Evolutionary conservation across 352 stramenopile species (phyloP).

Genomic region (Globisporangium cylindrosporum): DNA sequence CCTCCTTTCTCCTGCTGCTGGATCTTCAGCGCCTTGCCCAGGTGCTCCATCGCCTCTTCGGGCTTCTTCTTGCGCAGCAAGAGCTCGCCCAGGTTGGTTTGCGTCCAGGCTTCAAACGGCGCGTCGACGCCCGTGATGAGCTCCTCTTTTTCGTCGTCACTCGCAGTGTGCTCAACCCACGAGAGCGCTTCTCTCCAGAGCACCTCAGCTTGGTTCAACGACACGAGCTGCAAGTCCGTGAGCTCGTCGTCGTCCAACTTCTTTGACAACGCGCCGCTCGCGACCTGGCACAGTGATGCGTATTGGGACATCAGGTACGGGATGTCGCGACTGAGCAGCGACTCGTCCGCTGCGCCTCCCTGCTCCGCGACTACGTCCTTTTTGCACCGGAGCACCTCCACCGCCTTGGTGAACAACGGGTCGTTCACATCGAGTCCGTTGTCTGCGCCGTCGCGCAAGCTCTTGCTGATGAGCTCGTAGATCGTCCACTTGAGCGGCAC

Average conservation of each 20-base stretch:
- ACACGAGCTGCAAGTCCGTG: conserved; percentile 38
- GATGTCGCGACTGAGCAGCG: conserved; percentile 58
- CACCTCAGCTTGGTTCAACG: conserved; percentile 62
- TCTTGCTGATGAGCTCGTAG: conserved; percentile 62
- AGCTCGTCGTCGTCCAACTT: conserved; percentile 26
- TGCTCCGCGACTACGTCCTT: conserved; percentile 49
- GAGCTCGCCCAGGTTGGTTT: conserved; percentile 71
- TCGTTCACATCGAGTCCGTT: conserved; percentile 46
- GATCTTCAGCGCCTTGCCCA: conserved; percentile 63
- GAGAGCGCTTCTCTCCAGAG: conserved; percentile 65
- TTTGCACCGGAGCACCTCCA: conserved; percentile 60
- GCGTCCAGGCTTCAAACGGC: conserved; percentile 61
- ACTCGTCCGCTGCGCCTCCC: conserved; percentile 33
- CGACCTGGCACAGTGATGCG: conserved; percentile 49
- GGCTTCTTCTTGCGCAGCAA: conserved; percentile 54
- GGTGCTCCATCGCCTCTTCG: conserved; percentile 64
- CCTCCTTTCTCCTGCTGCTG: conserved; percentile 48
- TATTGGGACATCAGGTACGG: conserved; percentile 75
- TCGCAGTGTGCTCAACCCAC: conserved; percentile 52
- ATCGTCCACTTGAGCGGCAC: conserved; percentile 68
- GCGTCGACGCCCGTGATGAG: conserved; percentile 49
- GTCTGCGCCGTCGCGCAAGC: conserved; percentile 38
- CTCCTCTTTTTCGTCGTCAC: conserved; percentile 43
- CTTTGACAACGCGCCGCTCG: conserved; percentile 36
- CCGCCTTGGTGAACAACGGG: conserved; percentile 51